phyloP scores from a whole-genome alignment of 2,329 filamentous ascomycete species.

The Cladosporium sp. region DNA sequence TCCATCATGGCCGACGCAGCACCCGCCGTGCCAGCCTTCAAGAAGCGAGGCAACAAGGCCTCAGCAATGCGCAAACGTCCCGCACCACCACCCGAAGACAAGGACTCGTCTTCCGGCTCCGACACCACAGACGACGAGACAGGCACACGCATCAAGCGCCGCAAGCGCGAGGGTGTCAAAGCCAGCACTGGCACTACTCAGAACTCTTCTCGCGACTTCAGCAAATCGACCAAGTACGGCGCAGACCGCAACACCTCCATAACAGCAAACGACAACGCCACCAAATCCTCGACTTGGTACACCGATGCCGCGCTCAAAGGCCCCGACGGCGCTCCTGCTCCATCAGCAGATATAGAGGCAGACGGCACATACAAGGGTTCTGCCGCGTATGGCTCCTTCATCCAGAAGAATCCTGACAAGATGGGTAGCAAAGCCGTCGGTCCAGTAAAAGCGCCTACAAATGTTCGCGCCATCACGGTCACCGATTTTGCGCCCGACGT shows the following conservation, averaged over 20 bases:
- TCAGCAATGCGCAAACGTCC: conserved; percentile 78
- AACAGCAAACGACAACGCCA: conserved; percentile 75
- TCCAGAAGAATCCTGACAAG: conserved; percentile 76
- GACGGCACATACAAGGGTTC: conserved; percentile 73
- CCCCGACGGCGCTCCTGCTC: conserved; percentile 37
- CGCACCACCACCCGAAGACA: conserved; percentile 68
- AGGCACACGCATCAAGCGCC: conserved; percentile 73
- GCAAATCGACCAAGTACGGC: conserved; percentile 41
- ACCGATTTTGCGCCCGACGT: conserved; percentile 90
- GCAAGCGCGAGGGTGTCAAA: conserved; percentile 63
- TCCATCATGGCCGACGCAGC: conserved; percentile 31
- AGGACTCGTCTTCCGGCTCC: conserved; percentile 49
- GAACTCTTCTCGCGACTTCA: conserved; percentile 26
- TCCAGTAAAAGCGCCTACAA: conserved; percentile 81
- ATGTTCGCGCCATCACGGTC: conserved; percentile 84
- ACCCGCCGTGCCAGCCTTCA: conserved; percentile 61
- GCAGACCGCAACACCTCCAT: conserved; percentile 62
- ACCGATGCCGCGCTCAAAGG: conserved; percentile 57
- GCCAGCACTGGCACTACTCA: conserved; percentile 61
- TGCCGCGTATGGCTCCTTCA: conserved; percentile 68
- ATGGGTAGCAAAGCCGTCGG: conserved; percentile 58
- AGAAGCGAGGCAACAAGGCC: conserved; percentile 74
- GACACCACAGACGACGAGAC: conserved; percentile 66
- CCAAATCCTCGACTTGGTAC: conserved; percentile 84
- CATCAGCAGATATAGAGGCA: not conserved